A percentile compares a stretch with the other conserved stretches of the same genome.
phyloP scores from a whole-genome alignment of 176 grass and related monocot species.

The Bromus sterilis region DNA sequence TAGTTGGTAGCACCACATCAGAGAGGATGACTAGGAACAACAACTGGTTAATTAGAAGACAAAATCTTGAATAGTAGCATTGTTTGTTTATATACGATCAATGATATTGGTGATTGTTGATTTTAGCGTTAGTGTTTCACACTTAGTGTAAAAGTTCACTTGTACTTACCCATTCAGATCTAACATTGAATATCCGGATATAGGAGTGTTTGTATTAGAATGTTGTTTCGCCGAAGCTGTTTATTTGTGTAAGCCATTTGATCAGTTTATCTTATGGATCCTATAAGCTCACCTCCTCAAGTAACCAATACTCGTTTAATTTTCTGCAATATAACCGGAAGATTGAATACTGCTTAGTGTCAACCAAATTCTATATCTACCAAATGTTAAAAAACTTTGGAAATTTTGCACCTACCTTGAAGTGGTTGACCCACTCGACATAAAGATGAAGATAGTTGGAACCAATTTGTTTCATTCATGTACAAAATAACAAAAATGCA shows the following conservation, averaged over 20 bases:
- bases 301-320: neutral
- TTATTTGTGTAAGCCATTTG: neutral
- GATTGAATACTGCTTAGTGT: neutral
- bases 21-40: neutral
- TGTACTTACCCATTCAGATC: neutral
- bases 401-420: neutral
- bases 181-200: neutral
- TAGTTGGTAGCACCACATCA: neutral
- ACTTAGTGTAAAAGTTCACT: neutral
- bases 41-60: neutral
- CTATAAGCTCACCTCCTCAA: neutral
- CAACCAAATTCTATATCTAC: neutral
- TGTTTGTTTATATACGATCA: neutral
- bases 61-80: neutral
- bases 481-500: neutral
- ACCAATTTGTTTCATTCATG: neutral
- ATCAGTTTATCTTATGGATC: neutral
- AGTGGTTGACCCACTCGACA: neutral
- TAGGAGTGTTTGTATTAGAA: neutral
- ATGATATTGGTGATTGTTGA: neutral
- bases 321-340: neutral
- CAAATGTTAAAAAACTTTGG: neutral
- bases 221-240: neutral
- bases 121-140: neutral
- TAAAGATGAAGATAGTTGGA: slow-evolving; percentile 10